Evolutionary conservation across 805 yeast genomes (phyloP).

Genomic region (Kodamaea hsintzibuensis): DNA sequence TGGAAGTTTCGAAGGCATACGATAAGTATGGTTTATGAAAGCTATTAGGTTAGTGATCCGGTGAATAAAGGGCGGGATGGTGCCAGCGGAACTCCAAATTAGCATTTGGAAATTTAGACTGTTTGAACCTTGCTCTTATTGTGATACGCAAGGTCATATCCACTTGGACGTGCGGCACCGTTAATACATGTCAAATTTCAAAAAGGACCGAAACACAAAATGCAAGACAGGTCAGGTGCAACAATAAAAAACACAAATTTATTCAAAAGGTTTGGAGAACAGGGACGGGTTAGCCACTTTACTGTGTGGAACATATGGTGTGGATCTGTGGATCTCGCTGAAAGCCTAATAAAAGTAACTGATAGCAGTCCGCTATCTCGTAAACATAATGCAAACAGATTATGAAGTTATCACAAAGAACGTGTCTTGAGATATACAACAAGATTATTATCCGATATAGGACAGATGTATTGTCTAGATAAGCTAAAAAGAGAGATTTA

Average conservation of each 20-base stretch:
- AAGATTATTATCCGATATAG: no score
- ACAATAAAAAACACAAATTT: no score
- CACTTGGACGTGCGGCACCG: conserved; percentile 1
- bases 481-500: neutral
- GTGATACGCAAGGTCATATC: neutral
- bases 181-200: neutral
- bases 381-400: neutral
- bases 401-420: no score
- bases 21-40: neutral
- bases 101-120: neutral
- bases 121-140: neutral
- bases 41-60: neutral
- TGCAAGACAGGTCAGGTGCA: neutral
- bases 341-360: neutral
- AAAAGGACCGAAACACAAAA: neutral
- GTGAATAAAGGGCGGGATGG: neutral
- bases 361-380: neutral
- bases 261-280: no score
- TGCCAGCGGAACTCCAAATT: neutral
- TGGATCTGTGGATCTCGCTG: neutral
- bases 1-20: neutral
- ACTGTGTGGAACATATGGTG: neutral
- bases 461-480: neutral
- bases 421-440: no score
- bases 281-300: neutral